Conservation (phyloP, 139 green algal species). For the Chloropicon primus region DNA sequence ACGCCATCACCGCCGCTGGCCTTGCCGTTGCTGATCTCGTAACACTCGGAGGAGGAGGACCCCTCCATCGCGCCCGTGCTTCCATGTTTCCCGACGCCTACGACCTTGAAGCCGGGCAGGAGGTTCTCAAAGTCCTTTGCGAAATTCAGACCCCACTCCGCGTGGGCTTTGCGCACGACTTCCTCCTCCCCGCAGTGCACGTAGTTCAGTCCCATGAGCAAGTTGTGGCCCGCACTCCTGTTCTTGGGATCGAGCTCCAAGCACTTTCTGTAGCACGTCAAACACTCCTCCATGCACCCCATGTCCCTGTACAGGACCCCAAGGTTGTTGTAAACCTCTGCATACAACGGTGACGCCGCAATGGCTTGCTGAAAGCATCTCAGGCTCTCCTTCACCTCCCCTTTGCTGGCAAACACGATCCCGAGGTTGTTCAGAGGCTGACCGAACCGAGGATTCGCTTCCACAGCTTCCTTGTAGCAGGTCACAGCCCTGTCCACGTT, state of each 20-base stretch:
- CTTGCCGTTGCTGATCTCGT: too few relatives aligned
- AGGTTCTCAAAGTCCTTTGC: not conserved
- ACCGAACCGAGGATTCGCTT: conserved; percentile 55
- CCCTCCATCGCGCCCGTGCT: too few relatives aligned
- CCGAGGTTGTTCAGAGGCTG: conserved; percentile 88
- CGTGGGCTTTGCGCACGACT: conserved; percentile 60
- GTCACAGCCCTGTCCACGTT: conserved; percentile 67
- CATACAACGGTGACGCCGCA: conserved; percentile 44
- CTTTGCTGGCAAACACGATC: conserved; percentile 79
- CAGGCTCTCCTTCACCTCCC: not conserved
- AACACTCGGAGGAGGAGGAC: too few relatives aligned
- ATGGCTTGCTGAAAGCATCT: conserved; percentile 41
- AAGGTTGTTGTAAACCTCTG: conserved; percentile 69
- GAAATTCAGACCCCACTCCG: conserved; percentile 28
- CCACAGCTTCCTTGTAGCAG: conserved; percentile 73
- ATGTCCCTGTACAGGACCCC: conserved; percentile 64
- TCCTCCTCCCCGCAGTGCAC: conserved; percentile 53
- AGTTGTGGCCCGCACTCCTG: conserved; percentile 59
- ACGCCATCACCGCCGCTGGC: not conserved
- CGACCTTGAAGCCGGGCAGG: not conserved
- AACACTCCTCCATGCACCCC: conserved; percentile 32
- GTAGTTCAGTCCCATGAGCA: conserved; percentile 85
- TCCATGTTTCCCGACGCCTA: not conserved
- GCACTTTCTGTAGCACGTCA: conserved; percentile 58
- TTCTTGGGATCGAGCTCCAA: conserved; percentile 37